Conservation (phyloP, 2,329 filamentous ascomycete genomes). For the Aspergillus sp. region DNA sequence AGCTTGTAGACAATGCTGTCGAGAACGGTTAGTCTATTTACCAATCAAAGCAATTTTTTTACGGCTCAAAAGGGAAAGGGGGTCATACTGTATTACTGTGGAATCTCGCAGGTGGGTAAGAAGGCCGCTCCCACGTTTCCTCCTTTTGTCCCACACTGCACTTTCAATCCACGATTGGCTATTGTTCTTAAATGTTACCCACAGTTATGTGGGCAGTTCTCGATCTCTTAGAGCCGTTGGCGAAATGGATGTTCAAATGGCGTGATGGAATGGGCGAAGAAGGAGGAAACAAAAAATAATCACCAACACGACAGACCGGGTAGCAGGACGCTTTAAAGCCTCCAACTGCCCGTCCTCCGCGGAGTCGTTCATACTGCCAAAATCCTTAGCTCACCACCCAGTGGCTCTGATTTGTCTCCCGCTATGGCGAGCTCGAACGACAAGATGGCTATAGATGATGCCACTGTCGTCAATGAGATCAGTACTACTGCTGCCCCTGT, state of each 20-base stretch:
- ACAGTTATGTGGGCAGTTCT: background rate
- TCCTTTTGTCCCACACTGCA: background rate
- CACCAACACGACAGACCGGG: background rate
- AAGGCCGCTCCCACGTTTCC: too few relatives aligned
- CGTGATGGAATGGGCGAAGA: constrained; percentile 15
- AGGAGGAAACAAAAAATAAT: background rate
- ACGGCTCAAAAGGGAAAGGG: too few relatives aligned
- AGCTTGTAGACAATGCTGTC: too few relatives aligned
- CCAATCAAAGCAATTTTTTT: too few relatives aligned
- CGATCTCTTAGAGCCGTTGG: background rate
- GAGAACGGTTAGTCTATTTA: too few relatives aligned
- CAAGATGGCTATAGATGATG: constrained; percentile 18
- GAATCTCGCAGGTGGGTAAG: too few relatives aligned
- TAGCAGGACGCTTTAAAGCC: constrained; percentile 8
- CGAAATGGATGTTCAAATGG: constrained; percentile 11
- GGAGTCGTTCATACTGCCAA: background rate
- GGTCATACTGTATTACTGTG: too few relatives aligned
- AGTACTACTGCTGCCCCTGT: constrained; percentile 2
- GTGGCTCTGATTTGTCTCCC: background rate
- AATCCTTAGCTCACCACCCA: background rate
- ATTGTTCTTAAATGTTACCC: background rate
- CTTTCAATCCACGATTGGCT: background rate
- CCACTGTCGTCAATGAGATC: constrained; percentile 7
- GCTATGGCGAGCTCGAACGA: constrained; percentile 4
- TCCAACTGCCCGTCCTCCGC: background rate